Base-by-base conservation (phyloP, 805 yeast genomes). In the Wickerhamiella occidentalis region DNA sequence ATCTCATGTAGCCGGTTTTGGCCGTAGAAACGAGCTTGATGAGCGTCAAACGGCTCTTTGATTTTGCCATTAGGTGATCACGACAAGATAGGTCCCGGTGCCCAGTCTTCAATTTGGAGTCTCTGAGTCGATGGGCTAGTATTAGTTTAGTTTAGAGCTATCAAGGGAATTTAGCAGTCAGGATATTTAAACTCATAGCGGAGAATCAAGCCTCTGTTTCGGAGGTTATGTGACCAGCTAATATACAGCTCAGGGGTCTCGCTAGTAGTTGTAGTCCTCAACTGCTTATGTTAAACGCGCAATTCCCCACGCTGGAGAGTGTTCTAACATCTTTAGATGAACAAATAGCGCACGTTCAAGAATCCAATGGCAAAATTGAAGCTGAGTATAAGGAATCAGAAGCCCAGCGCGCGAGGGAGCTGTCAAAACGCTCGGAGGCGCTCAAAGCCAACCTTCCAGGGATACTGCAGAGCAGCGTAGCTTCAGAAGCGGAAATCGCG, bases 21-120 rank as follows among this genome's bases (percentile, higher is more conserved):
- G 96, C 97, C 1, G 92, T 75, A 1, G 97, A 90, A 2, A 88
- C 71, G 54, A 90, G 75, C 65, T 86, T 85, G 51, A 90, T 82
- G 61, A 88, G 79, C 3, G 94, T 82, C 57, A 79, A 79, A 61
- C 87, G 79, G 22, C 84, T 74, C 67, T 85, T 85, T 41, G 82
- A 79, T 65, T 82, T 56, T 28, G 81, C 61, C 60, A 56, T 58
- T 37, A n/a, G 33, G 45, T 45, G 22, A 40, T 12, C 28, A 22
- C 30, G 44, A 40, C 30, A 19, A 15, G 30, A 19, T 18, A 19
- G 40, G 26, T 23, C 26, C 26, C 26, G 26, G 26, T 23, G n/a
- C n/a, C n/a, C n/a, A n/a, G n/a, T n/a, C n/a, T n/a, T n/a, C n/a
- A n/a, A n/a, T n/a, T n/a, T n/a, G n/a, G n/a, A n/a, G n/a, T n/a